Evolutionary conservation across 202 grass and related monocot species (phyloP).

Genomic region (Dendrocalamus latiflorus): DNA sequence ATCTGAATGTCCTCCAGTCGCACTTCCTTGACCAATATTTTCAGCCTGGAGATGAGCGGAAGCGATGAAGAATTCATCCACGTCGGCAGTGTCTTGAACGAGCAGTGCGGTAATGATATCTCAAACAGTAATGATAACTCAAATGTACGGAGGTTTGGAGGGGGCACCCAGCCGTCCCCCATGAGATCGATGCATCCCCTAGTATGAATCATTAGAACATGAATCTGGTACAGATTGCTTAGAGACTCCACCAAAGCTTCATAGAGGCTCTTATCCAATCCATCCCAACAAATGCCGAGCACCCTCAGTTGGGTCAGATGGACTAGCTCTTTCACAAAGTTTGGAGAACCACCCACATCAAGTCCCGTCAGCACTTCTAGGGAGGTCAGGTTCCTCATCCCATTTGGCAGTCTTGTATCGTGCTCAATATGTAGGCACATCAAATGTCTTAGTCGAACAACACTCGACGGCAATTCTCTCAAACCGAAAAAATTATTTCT

Average conservation of each 20-base stretch:
- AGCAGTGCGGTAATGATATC: no score
- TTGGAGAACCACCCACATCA: no score
- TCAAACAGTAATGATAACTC: rapidly evolving
- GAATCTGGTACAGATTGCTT: neutral
- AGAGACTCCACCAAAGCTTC: neutral
- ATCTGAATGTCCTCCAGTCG: neutral
- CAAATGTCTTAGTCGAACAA: no score
- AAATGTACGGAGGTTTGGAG: neutral
- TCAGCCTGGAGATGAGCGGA: neutral
- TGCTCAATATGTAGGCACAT: no score
- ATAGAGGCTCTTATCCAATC: neutral
- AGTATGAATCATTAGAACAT: neutral
- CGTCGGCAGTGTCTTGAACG: neutral
- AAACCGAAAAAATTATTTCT: no score
- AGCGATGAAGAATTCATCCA: neutral
- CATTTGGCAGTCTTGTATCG: no score
- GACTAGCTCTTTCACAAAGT: no score
- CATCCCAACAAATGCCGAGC: rapidly evolving
- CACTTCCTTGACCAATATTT: rapidly evolving
- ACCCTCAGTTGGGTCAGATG: no score
- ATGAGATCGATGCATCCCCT: rapidly evolving
- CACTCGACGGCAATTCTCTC: no score
- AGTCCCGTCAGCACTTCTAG: no score
- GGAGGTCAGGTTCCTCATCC: no score
- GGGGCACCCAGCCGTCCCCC: neutral